These are phyloP conservation scores for Botryotinia globosa DNA, from an alignment of 2,329 filamentous ascomycete species.

Conservation along the genomic window DNA sequence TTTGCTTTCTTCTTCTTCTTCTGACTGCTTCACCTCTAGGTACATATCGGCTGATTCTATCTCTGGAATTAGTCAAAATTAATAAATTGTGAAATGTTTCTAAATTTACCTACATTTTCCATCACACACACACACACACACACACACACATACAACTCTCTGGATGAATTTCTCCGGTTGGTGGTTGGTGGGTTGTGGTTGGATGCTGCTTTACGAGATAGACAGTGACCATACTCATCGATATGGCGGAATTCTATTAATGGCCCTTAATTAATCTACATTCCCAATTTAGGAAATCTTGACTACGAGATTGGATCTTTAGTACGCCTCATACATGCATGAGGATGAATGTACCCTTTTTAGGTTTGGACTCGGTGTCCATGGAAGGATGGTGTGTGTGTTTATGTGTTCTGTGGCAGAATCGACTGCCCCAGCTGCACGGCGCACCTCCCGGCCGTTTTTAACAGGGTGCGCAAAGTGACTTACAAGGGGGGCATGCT, in stretches of 20 bases:
- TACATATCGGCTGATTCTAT: slow-evolving; percentile 7
- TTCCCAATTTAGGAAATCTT: slow-evolving; percentile 18
- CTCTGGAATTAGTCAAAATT: slow-evolving; percentile 4
- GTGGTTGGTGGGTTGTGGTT: slow-evolving; percentile 33
- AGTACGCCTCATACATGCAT: slow-evolving; percentile 18
- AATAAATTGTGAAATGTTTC: slow-evolving; percentile 5
- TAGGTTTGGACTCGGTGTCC: slow-evolving; percentile 19
- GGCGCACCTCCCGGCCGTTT: slow-evolving; percentile 22
- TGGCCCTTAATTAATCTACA: slow-evolving; percentile 31
- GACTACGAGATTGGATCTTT: slow-evolving; percentile 21
- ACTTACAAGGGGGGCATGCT: slow-evolving; percentile 20
- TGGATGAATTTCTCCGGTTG: slow-evolving; percentile 25
- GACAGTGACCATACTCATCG: slow-evolving; percentile 6
- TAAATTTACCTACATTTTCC: slow-evolving; percentile 17
- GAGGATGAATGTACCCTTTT: slow-evolving; percentile 15
- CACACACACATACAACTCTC: not conserved
- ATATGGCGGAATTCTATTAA: slow-evolving; percentile 30
- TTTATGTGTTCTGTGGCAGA: slow-evolving; percentile 16
- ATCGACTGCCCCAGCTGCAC: slow-evolving; percentile 20
- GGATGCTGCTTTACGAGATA: slow-evolving; percentile 26
- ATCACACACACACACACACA: not conserved
- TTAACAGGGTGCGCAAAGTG: slow-evolving; percentile 18
- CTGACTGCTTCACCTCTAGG: not conserved
- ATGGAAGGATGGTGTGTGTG: not conserved
- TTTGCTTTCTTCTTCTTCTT: not conserved